These are phyloP conservation scores for Sporothrix pseudoabietina DNA, from an alignment of 2,329 filamentous ascomycete genomes.

Conservation along the genomic window DNA sequence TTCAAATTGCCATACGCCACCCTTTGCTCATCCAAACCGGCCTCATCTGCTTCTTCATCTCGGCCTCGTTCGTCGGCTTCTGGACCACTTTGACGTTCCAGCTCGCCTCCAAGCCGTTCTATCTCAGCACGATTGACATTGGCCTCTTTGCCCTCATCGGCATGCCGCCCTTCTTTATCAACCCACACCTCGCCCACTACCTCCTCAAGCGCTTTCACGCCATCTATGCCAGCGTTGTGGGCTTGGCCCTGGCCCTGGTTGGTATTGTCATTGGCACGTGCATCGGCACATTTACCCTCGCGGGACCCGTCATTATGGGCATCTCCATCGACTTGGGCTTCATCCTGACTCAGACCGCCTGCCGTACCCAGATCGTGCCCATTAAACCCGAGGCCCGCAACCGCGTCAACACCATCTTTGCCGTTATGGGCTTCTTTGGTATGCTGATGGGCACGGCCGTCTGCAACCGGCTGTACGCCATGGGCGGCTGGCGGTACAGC, in stretches of 20 bases:
- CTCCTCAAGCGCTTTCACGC: conserved; percentile 29
- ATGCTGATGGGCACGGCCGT: conserved; percentile 35
- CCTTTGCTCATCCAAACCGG: conserved; percentile 70
- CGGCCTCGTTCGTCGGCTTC: conserved; percentile 50
- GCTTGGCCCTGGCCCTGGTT: conserved; percentile 26
- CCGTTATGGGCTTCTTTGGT: conserved; percentile 31
- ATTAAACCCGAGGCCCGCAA: conserved; percentile 34
- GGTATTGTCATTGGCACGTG: conserved; percentile 33
- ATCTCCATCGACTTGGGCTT: conserved; percentile 31
- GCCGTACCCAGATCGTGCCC: conserved; percentile 30
- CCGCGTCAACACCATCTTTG: conserved; percentile 34
- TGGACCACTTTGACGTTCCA: conserved; percentile 72
- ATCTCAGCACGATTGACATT: conserved; percentile 66
- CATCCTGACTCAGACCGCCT: conserved; percentile 31
- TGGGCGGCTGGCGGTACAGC: conserved; percentile 30
- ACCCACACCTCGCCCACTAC: conserved; percentile 30
- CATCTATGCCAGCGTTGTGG: conserved; percentile 25
- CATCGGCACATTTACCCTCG: conserved; percentile 32
- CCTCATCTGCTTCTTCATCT: conserved; percentile 62
- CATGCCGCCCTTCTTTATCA: conserved; percentile 45
- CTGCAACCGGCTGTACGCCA: conserved; percentile 35
- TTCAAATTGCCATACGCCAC: conserved; percentile 61
- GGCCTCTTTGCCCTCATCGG: conserved; percentile 76
- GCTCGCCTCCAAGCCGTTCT: conserved; percentile 66
- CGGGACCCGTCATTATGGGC: conserved; percentile 33